A percentile compares a stretch with the other conserved stretches of the same genome.
Conservation (phyloP, 106 monocot genomes). For the Posidonia australis region DNA sequence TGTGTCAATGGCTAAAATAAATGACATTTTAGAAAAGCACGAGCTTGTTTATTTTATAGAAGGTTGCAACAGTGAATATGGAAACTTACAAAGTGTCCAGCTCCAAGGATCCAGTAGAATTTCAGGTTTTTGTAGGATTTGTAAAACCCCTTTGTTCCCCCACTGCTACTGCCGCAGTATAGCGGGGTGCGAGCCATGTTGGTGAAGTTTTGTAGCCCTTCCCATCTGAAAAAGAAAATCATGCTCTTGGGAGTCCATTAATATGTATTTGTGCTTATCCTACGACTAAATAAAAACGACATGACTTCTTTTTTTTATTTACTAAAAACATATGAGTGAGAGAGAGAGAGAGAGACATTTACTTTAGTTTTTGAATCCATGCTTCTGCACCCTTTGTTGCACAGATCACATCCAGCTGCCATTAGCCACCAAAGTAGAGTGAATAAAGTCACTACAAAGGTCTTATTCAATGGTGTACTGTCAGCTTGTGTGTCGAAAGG, state of each 20-base stretch:
- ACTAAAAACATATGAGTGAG: not conserved
- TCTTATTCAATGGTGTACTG: too few species aligned
- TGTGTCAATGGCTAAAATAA: too few species aligned
- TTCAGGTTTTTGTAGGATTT: constrained; percentile 64
- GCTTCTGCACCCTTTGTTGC: constrained; percentile 77
- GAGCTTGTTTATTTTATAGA: too few species aligned
- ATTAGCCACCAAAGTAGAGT: not conserved
- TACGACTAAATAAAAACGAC: too few species aligned
- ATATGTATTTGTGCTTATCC: too few species aligned
- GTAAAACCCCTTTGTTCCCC: constrained; percentile 51
- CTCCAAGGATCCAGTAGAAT: constrained; percentile 87
- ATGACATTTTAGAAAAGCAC: too few species aligned
- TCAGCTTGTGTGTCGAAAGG: too few species aligned
- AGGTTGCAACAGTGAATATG: too few species aligned
- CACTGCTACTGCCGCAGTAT: constrained; percentile 23
- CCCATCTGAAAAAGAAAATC: constrained; percentile 38
- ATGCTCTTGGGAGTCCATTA: too few species aligned
- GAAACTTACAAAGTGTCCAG: constrained; percentile 93
- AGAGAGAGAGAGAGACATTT: not conserved
- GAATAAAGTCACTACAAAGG: too few species aligned
- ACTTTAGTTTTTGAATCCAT: constrained; percentile 91
- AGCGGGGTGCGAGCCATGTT: constrained; percentile 28
- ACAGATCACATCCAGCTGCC: constrained; percentile 76
- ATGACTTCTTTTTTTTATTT: not conserved
- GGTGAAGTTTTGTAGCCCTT: constrained; percentile 53